A percentile compares a stretch with the other conserved stretches of the same genome.
These are phyloP conservation scores for Fusarium sp. DNA, from an alignment of 2,329 filamentous ascomycete genomes.

Conservation along the genomic window DNA sequence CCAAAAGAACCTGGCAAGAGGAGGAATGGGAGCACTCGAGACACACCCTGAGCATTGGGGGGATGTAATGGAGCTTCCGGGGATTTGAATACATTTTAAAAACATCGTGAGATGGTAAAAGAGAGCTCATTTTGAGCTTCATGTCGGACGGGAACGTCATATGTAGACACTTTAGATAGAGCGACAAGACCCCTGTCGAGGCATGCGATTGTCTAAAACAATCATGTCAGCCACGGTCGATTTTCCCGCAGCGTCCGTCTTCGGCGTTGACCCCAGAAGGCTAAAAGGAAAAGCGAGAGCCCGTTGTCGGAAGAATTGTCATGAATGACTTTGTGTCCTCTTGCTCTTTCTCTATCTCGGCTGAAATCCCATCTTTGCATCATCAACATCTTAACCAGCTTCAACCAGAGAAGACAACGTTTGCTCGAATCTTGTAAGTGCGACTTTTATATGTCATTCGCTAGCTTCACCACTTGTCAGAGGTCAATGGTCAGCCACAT, in stretches of 20 bases:
- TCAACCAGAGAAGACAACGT: constrained; percentile 22
- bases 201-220: constrained; percentile 36
- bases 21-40: constrained; percentile 33
- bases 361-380: constrained; percentile 33
- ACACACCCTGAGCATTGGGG: constrained; percentile 37
- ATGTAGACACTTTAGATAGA: constrained; percentile 37
- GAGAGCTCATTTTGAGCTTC: constrained; percentile 33
- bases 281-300: constrained; percentile 43
- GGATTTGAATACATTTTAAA: constrained; percentile 30
- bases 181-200: constrained; percentile 28
- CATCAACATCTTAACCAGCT: constrained; percentile 24
- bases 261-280: constrained; percentile 36
- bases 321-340: constrained; percentile 31
- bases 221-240: constrained; percentile 39
- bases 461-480: constrained; percentile 26
- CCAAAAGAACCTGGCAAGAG: constrained; percentile 34
- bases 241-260: constrained; percentile 39
- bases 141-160: constrained; percentile 25
- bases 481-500: constrained; percentile 36
- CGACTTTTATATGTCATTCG: constrained; percentile 11
- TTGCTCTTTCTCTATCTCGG: constrained; percentile 35
- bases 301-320: constrained; percentile 45
- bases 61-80: constrained; percentile 13
- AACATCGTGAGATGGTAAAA: constrained; percentile 35
- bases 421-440: constrained; percentile 34